Evolutionary conservation across 768 basidiomycete genomes (phyloP).

Genomic region (Harrya chromipes): DNA sequence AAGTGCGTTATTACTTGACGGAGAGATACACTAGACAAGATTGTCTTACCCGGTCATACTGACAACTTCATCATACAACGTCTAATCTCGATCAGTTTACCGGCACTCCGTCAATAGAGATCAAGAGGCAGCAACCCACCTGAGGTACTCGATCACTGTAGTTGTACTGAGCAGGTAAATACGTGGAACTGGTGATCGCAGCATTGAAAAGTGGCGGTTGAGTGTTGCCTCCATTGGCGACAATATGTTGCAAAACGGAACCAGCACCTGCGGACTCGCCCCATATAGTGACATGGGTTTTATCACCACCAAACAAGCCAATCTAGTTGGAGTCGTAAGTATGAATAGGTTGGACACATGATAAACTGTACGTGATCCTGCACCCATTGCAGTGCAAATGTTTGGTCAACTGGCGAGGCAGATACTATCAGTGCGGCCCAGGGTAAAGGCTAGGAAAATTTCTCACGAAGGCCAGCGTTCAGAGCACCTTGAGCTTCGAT

Average conservation of each 20-base stretch:
- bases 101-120: background rate
- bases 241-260: slow-evolving; percentile 33
- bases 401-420: slow-evolving; percentile 31
- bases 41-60: slow-evolving; percentile 11
- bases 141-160: slow-evolving; percentile 32
- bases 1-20: background rate
- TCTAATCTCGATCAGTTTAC: slow-evolving; percentile 9
- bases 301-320: slow-evolving; percentile 34
- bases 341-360: background rate
- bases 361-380: slow-evolving; percentile 28
- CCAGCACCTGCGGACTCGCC: slow-evolving; percentile 36
- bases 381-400: slow-evolving; percentile 35
- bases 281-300: slow-evolving; percentile 34
- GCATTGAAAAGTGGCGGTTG: slow-evolving; percentile 33
- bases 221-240: slow-evolving; percentile 33
- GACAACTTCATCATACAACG: slow-evolving; percentile 13
- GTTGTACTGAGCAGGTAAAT: slow-evolving; percentile 32
- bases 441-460: background rate
- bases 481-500: slow-evolving; percentile 30
- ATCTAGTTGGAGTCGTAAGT: slow-evolving; percentile 22
- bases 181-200: slow-evolving; percentile 33
- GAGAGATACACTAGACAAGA: background rate
- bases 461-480: slow-evolving; percentile 36
- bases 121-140: slow-evolving; percentile 9
- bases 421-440: background rate